Base-by-base conservation (phyloP, 805 yeast genomes). In the Kodamaea sagamina region DNA sequence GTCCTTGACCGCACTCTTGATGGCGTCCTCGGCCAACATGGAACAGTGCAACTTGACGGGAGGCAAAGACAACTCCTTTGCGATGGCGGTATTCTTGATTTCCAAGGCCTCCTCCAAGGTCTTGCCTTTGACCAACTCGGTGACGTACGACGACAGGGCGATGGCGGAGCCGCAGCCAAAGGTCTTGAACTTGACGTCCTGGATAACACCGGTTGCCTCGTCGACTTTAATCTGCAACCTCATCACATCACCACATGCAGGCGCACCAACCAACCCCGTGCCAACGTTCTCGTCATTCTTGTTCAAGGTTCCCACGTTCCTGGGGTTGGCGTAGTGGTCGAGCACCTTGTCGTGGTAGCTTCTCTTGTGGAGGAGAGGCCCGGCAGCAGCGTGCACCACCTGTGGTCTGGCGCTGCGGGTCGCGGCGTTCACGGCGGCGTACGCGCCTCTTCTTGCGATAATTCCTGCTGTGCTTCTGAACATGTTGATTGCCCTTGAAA, bases 191-290 rank as follows among this genome's bases (percentile, higher is more conserved):
- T 89, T 92, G 49, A 92, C 99, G 63, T 93, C 96, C 64, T 87
- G 82, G 54, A 93, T 93, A 42, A 87, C 75, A 1, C 99, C 99
- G 17, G 95, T 81, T 44, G 77, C 82, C 57, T 90, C 97, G 51
- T 84, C 84, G 7, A 93, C 99, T 63, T 90, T 81, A 59, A 93
- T 93, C 66, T 93, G 98, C 51, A 93, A 77, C 70, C 95, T 85
- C 97, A 93, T 93, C 35, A 93, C 99, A 72, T 93, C 99, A 43
- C 99, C 99, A 71, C 99, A 93, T 0, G 99, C 99, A 43, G 99
- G 98, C 0, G 99, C 98, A 44, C 99, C 99, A 11, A 93, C 99
- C 35, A 93, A 76, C 1, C 99, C 99, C 1, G 98, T 93, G 34
- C 99, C 99, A 9, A 93, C 97, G 53, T 82, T 79, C 12, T 68